A percentile compares a stretch with the other conserved stretches of the same genome.
phyloP scores from a whole-genome alignment of 2,329 filamentous ascomycete species.

The Dactylellina drechsleri region DNA sequence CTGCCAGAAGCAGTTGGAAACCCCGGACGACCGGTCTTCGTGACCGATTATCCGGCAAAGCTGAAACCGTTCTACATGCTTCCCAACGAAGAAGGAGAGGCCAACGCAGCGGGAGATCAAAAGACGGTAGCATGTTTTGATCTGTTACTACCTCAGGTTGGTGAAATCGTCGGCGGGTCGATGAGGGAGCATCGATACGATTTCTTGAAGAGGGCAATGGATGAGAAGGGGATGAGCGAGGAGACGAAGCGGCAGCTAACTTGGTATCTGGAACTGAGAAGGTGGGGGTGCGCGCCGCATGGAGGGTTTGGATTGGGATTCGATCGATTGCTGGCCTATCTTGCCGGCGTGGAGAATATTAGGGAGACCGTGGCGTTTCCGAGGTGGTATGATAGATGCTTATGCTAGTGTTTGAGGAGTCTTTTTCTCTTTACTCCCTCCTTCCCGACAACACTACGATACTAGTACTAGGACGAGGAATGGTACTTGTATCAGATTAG shows the following conservation, averaged over 20 bases:
- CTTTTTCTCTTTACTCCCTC: background rate
- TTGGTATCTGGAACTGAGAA: slow-evolving; percentile 89
- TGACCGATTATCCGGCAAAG: slow-evolving; percentile 88
- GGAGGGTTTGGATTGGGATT: slow-evolving; percentile 92
- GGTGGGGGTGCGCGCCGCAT: slow-evolving; percentile 90
- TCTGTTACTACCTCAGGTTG: slow-evolving; percentile 83
- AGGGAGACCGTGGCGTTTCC: slow-evolving; percentile 88
- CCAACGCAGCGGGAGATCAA: slow-evolving; percentile 55
- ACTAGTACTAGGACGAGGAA: background rate
- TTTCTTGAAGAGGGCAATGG: slow-evolving; percentile 66
- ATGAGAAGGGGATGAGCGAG: slow-evolving; percentile 59
- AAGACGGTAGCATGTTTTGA: slow-evolving; percentile 88
- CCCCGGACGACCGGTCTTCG: slow-evolving; percentile 75
- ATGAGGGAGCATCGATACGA: slow-evolving; percentile 83
- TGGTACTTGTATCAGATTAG: background rate
- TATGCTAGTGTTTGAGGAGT: slow-evolving; percentile 65
- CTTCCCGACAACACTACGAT: background rate
- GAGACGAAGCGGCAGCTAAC: slow-evolving; percentile 68
- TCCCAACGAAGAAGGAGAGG: slow-evolving; percentile 63
- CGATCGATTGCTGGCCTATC: slow-evolving; percentile 84
- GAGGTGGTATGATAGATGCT: slow-evolving; percentile 73
- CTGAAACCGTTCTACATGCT: slow-evolving; percentile 95
- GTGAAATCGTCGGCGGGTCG: slow-evolving; percentile 87
- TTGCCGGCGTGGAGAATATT: slow-evolving; percentile 82
- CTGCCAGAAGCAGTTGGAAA: slow-evolving; percentile 75